Evolutionary conservation across 2,329 filamentous ascomycete species (phyloP).

Genomic region (Monosporascus sp.): DNA sequence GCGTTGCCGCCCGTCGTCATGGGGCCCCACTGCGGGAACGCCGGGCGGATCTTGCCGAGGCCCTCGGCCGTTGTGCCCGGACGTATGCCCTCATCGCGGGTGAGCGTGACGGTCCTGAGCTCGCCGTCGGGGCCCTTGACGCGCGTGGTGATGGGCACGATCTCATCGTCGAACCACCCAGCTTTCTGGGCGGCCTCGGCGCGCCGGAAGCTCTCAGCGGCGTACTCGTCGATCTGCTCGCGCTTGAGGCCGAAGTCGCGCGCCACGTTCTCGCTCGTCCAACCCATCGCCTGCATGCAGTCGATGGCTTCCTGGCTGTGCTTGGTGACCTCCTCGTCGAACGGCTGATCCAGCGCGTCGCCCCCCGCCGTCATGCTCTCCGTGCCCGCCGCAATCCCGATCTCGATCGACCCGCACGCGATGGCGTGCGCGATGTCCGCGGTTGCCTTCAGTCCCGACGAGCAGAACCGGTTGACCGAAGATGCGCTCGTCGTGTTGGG

Average conservation of each 20-base stretch:
- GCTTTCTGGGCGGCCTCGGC: slow-evolving; percentile 88
- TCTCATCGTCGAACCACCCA: slow-evolving; percentile 91
- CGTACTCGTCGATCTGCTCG: slow-evolving; percentile 76
- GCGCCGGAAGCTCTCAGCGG: slow-evolving; percentile 79
- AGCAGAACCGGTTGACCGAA: slow-evolving; percentile 93
- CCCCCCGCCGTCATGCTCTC: slow-evolving; percentile 80
- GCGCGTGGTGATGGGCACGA: slow-evolving; percentile 77
- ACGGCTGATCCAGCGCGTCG: slow-evolving; percentile 64
- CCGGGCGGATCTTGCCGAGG: slow-evolving; percentile 78
- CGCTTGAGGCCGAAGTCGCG: slow-evolving; percentile 82
- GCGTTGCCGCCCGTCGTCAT: slow-evolving; percentile 89
- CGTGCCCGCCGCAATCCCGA: slow-evolving; percentile 82
- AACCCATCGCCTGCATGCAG: slow-evolving; percentile 94
- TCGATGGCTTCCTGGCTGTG: slow-evolving; percentile 73
- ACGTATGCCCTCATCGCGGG: slow-evolving; percentile 84
- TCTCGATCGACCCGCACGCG: slow-evolving; percentile 69
- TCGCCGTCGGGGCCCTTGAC: slow-evolving; percentile 81
- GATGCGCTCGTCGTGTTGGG: slow-evolving; percentile 81
- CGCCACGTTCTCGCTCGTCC: slow-evolving; percentile 94
- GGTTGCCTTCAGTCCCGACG: slow-evolving; percentile 88
- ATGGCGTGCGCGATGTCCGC: slow-evolving; percentile 94
- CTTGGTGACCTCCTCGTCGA: slow-evolving; percentile 69
- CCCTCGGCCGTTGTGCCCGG: slow-evolving; percentile 82
- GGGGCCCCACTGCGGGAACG: slow-evolving; percentile 86
- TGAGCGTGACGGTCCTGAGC: slow-evolving; percentile 70